Percentiles rank a stretch among this genome's conserved stretches.
Evolutionary conservation across 495 filamentous ascomycete genomes (phyloP).

Genomic region (Xylaria sp.): DNA sequence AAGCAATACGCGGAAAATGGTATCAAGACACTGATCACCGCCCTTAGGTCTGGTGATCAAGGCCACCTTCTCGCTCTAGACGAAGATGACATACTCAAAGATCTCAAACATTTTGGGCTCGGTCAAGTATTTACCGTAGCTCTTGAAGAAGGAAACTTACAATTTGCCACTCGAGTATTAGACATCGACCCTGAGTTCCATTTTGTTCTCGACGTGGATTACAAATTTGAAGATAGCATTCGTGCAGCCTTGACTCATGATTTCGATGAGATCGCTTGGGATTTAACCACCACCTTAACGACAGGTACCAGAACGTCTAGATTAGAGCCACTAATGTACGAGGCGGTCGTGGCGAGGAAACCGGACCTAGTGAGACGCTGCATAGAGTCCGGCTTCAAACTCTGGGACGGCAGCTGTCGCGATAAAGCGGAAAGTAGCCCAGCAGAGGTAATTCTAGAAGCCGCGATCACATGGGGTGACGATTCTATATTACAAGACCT

Average conservation of each 20-base stretch:
- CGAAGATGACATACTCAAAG: not conserved
- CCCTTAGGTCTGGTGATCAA: not conserved
- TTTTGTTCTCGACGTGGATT: not conserved
- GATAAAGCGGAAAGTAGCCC: no score
- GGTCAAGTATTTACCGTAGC: not conserved
- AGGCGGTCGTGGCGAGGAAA: not conserved
- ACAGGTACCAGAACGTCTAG: no score
- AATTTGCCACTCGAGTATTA: not conserved
- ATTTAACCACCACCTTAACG: not conserved
- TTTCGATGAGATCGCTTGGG: constrained; percentile 7
- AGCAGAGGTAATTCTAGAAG: not conserved
- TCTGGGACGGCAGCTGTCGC: no score
- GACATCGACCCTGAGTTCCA: not conserved
- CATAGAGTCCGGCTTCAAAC: not conserved
- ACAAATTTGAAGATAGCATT: not conserved
- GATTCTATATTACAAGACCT: not conserved
- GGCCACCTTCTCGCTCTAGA: not conserved
- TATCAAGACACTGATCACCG: not conserved
- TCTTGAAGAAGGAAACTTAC: not conserved
- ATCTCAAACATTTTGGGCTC: not conserved
- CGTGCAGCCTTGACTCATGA: not conserved
- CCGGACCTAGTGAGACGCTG: not conserved
- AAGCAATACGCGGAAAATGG: not conserved
- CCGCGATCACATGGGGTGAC: not conserved
- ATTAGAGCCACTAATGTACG: not conserved